Conservation (phyloP, 176 grass and related monocot genomes). For the Rhynchospora breviuscula region DNA sequence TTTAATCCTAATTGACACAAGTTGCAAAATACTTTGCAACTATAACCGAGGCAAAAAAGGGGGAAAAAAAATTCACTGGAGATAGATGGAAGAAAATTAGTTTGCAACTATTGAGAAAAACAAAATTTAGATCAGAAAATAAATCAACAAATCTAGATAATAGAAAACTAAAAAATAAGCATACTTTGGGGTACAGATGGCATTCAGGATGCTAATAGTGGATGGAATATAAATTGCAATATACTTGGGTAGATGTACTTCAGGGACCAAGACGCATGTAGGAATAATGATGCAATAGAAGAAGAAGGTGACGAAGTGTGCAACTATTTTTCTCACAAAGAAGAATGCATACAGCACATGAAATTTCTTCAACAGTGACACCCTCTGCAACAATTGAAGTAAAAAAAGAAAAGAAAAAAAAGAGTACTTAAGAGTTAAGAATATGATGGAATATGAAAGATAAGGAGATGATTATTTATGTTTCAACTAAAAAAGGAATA, state of each 20-base stretch:
- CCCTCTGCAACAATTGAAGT: constrained; percentile 31
- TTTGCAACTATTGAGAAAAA: not conserved
- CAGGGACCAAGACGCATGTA: constrained; percentile 48
- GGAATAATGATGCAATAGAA: constrained; percentile 89
- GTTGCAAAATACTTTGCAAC: not conserved
- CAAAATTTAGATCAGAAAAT: not conserved
- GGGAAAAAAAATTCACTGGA: not conserved
- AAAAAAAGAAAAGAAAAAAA: not conserved
- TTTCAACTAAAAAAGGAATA: not conserved
- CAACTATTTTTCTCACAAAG: constrained; percentile 80
- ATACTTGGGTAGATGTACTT: constrained; percentile 64
- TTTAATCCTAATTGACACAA: not conserved
- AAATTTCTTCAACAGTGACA: constrained; percentile 72
- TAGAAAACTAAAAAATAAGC: not conserved
- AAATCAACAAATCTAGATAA: not conserved
- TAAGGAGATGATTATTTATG: not conserved
- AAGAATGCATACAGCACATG: constrained; percentile 83
- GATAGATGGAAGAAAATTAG: not conserved
- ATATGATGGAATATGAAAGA: not conserved
- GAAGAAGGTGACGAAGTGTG: constrained; percentile 76
- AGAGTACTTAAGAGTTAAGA: not conserved
- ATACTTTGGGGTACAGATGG: constrained; percentile 58
- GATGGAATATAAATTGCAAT: constrained; percentile 65
- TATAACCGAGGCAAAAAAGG: no score
- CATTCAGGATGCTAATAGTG: constrained; percentile 74